phyloP scores from a whole-genome alignment of 805 yeast species.

The Yarrowia sp. region DNA sequence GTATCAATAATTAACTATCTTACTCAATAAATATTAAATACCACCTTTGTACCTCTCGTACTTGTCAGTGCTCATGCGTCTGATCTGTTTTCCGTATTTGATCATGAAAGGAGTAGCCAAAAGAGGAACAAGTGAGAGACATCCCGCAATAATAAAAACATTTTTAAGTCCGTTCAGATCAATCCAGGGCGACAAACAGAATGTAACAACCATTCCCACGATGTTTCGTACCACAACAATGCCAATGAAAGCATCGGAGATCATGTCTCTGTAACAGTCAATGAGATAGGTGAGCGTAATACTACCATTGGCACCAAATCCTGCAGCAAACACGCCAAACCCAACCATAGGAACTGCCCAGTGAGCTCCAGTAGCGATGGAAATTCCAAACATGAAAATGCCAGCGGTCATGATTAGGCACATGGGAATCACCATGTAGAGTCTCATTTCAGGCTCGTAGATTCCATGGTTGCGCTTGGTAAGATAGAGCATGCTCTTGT shows the following conservation, averaged over 20 bases:
- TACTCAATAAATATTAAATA: neutral
- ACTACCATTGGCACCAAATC: constrained; percentile 3
- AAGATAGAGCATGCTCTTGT: neutral
- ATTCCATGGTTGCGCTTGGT: neutral
- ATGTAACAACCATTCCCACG: neutral
- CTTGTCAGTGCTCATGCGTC: neutral
- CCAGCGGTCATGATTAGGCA: neutral
- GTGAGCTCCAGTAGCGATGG: neutral
- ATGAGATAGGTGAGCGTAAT: neutral
- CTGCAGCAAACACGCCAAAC: neutral
- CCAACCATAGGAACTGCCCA: constrained; percentile 12
- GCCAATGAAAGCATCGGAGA: neutral
- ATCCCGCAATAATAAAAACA: neutral
- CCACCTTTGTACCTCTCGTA: neutral
- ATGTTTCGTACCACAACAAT: constrained; percentile 8
- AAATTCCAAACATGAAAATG: neutral
- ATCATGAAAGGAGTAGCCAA: neutral
- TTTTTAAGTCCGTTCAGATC: neutral
- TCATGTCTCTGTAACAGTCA: constrained; percentile 3
- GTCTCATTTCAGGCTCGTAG: constrained; percentile 5
- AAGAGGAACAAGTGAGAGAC: neutral
- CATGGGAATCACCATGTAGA: neutral
- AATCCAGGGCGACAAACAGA: neutral
- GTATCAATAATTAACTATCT: too few species aligned
- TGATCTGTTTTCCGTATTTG: neutral